Evolutionary conservation across 1,284 basidiomycete genomes (phyloP).

Genomic region (Uromyces viciae-fabae): DNA sequence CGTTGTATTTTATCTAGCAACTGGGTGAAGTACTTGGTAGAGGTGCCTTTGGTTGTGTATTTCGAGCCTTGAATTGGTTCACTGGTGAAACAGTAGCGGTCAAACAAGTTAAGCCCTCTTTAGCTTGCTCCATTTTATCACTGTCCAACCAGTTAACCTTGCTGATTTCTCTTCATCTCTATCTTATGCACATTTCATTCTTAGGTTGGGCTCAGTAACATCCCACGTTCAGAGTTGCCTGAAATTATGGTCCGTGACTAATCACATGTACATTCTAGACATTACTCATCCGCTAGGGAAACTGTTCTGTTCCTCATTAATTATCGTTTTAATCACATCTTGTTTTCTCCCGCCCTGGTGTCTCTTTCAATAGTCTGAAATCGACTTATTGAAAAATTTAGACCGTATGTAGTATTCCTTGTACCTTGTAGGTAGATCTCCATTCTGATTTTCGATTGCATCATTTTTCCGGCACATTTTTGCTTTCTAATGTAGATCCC

Average conservation of each 20-base stretch:
- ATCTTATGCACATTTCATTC: neutral
- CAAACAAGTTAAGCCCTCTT: slow-evolving; percentile 70
- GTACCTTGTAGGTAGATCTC: slow-evolving; percentile 52
- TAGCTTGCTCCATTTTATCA: neutral
- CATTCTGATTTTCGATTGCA: neutral
- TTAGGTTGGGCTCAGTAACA: slow-evolving; percentile 70
- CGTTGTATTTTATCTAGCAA: slow-evolving; percentile 28
- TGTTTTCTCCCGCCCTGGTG: too few relatives aligned
- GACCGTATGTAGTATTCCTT: slow-evolving; percentile 62
- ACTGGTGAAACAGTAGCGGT: slow-evolving; percentile 94
- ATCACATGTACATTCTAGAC: neutral
- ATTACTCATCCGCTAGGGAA: too few relatives aligned
- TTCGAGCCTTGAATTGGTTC: slow-evolving; percentile 82
- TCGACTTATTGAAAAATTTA: slow-evolving; percentile 93
- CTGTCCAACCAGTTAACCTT: neutral
- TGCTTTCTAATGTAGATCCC: slow-evolving; percentile 57
- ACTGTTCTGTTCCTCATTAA: too few relatives aligned
- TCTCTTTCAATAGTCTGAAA: slow-evolving; percentile 71
- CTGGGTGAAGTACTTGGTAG: slow-evolving; percentile 54
- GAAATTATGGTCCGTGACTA: slow-evolving; percentile 81
- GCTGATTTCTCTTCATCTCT: slow-evolving; percentile 46
- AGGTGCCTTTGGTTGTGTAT: slow-evolving; percentile 53
- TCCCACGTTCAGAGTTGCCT: slow-evolving; percentile 83
- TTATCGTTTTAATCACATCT: too few relatives aligned
- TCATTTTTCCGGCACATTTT: neutral